Conservation (phyloP, 345 rosid genomes). For the Luvunga scandens region DNA sequence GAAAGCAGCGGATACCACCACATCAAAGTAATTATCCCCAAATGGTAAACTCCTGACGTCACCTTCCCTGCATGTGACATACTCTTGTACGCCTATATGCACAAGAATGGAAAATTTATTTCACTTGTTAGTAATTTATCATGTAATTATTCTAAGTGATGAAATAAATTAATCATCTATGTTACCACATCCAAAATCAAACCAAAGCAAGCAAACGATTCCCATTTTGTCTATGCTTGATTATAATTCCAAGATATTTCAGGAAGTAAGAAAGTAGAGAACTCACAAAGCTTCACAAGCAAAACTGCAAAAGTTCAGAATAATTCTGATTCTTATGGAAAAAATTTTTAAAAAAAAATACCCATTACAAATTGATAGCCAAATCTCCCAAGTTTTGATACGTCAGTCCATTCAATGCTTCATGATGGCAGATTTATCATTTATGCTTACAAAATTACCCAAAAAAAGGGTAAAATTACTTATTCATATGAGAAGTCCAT, state of each 20-base stretch:
- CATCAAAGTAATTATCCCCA: conserved; percentile 82
- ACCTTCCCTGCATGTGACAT: conserved; percentile 89
- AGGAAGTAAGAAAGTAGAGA: not conserved
- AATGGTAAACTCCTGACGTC: conserved; percentile 87
- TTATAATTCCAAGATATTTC: not conserved
- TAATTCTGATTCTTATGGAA: not conserved
- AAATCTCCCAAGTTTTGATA: not conserved
- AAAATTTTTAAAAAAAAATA: not conserved
- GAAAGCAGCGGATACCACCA: conserved; percentile 84
- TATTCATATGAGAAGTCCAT: too few relatives aligned
- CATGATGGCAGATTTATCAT: not conserved
- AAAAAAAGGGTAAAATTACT: not conserved
- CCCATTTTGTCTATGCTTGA: not conserved
- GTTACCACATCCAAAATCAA: not conserved
- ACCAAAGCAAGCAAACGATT: not conserved
- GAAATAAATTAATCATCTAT: not conserved
- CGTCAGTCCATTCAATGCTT: too few relatives aligned
- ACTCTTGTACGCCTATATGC: conserved; percentile 76
- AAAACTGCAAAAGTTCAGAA: not conserved
- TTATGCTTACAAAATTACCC: not conserved
- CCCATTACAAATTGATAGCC: not conserved
- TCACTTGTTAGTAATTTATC: not conserved
- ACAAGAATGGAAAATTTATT: not conserved
- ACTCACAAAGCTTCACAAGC: not conserved
- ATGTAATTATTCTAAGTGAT: not conserved